These are phyloP conservation scores for Gentiana macrophylla DNA, from an alignment of 257 asterid genomes.

Conservation along the genomic window DNA sequence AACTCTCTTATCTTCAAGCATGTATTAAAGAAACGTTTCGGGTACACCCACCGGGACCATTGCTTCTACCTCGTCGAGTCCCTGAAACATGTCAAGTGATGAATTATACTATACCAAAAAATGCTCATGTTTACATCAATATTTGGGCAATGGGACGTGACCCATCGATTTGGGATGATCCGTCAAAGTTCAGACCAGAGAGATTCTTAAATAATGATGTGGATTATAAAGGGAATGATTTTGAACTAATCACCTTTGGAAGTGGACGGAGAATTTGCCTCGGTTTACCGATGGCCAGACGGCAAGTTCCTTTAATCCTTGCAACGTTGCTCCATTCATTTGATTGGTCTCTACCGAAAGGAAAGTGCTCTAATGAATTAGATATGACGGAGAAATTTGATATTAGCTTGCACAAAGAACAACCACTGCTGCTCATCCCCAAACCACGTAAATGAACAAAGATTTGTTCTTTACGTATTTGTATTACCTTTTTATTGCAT, in stretches of 20 bases:
- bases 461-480: too few species aligned
- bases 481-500: too few species aligned
- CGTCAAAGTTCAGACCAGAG: neutral
- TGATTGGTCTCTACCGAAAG: slow-evolving; percentile 1
- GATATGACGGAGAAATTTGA: neutral
- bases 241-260: slow-evolving; percentile 1
- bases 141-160: slow-evolving; percentile 3
- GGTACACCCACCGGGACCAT: slow-evolving; percentile 1
- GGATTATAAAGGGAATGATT: slow-evolving; percentile 7
- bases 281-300: neutral
- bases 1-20: slow-evolving; percentile 4
- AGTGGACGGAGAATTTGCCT: slow-evolving; percentile 2
- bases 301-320: neutral
- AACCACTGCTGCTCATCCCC: neutral
- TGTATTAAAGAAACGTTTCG: slow-evolving; percentile 2
- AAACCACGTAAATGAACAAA: too few species aligned
- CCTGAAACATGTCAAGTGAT: slow-evolving; percentile 3
- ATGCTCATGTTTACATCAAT: neutral
- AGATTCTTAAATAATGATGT: neutral
- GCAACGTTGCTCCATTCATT: neutral
- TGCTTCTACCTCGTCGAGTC: neutral
- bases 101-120: neutral
- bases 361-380: neutral
- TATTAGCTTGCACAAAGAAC: neutral
- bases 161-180: slow-evolving; percentile 2